Evolutionary conservation across 768 basidiomycete genomes (phyloP).

Genomic region (Candolleomyces efflorescens): DNA sequence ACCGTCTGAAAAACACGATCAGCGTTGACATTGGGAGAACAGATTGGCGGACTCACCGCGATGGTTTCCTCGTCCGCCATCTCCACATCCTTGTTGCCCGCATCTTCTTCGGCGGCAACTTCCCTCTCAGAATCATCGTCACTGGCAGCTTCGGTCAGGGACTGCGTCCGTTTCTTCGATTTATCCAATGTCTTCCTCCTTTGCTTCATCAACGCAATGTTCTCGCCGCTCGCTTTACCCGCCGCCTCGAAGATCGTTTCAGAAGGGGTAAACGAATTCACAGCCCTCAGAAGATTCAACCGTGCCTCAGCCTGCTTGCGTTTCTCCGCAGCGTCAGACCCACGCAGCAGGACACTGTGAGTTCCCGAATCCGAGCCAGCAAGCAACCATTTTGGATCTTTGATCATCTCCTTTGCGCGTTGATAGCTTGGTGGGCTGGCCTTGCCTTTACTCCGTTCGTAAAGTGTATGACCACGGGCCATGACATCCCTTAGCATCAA

Average conservation of each 20-base stretch:
- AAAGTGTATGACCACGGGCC: constrained; percentile 87
- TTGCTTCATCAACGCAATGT: constrained; percentile 81
- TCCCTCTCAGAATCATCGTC: constrained; percentile 33
- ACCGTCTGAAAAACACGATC: constrained; percentile 44
- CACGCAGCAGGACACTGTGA: constrained; percentile 66
- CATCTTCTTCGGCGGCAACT: constrained; percentile 30
- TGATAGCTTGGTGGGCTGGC: constrained; percentile 83
- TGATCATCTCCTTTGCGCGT: constrained; percentile 84
- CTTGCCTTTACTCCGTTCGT: constrained; percentile 90
- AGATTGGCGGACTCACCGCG: constrained; percentile 40
- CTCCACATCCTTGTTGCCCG: constrained; percentile 36
- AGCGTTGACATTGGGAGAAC: neutral
- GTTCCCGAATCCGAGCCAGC: constrained; percentile 58
- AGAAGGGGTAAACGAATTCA: constrained; percentile 76
- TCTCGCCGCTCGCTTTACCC: constrained; percentile 58
- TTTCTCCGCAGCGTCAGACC: constrained; percentile 28
- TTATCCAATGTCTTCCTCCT: constrained; percentile 73
- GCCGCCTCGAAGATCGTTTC: constrained; percentile 94
- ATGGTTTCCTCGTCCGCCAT: constrained; percentile 82
- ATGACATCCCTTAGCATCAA: constrained; percentile 74
- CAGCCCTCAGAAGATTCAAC: constrained; percentile 62
- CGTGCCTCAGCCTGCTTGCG: constrained; percentile 50
- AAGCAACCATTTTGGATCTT: constrained; percentile 66
- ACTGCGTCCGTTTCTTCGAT: constrained; percentile 47
- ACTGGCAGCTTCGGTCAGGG: constrained; percentile 24